A percentile compares a stretch with the other conserved stretches of the same genome.
These are phyloP conservation scores for Xylaria digitata DNA, from an alignment of 2,329 filamentous ascomycete genomes.

Conservation along the genomic window DNA sequence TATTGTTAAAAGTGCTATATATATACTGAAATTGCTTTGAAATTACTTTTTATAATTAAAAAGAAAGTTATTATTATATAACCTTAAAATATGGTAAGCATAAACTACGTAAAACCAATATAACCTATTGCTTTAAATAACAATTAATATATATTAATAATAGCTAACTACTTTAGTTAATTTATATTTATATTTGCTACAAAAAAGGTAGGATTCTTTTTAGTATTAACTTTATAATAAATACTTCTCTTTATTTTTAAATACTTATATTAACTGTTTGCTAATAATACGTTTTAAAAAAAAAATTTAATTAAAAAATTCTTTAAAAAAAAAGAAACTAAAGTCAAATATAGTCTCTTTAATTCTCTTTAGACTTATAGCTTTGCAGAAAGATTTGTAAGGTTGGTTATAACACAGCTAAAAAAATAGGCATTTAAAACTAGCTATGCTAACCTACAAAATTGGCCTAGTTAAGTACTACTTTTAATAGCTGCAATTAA, in stretches of 20 bases:
- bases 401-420: not conserved
- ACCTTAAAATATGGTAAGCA: constrained; percentile 3
- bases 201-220: not conserved
- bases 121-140: not conserved
- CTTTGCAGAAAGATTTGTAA: not conserved
- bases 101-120: constrained; percentile 2
- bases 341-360: not conserved
- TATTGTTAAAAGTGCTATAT: not conserved
- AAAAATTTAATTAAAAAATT: not conserved
- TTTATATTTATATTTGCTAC: not conserved
- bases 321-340: constrained; percentile 2
- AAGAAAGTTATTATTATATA: not conserved
- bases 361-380: not conserved
- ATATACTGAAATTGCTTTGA: not conserved
- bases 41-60: not conserved
- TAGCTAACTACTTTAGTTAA: not conserved
- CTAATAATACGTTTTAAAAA: not conserved
- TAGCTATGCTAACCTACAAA: not conserved
- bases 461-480: not conserved
- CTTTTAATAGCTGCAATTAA: not conserved
- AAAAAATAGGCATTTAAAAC: not conserved
- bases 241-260: not conserved
- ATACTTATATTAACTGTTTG: not conserved
- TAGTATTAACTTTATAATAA: not conserved
- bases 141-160: not conserved